phyloP scores from a whole-genome alignment of 2,329 filamentous ascomycete species.

The Calonectria crousiana region DNA sequence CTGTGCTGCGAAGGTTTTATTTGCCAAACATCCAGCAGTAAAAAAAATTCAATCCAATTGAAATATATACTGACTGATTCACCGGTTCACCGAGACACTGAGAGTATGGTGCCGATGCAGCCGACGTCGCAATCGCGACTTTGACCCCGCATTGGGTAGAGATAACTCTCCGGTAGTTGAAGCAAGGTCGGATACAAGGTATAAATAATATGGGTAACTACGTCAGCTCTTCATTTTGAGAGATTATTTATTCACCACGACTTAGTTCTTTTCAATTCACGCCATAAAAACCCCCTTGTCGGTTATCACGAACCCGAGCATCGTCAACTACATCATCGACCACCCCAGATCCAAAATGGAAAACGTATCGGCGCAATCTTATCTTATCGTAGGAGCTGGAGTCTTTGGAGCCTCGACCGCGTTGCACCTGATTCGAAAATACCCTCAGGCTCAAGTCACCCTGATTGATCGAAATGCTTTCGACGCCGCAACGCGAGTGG shows the following conservation, averaged over 20 bases:
- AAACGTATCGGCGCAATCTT: slow-evolving; percentile 47
- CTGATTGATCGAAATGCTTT: slow-evolving; percentile 69
- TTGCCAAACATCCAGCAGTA: no score
- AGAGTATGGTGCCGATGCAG: neutral
- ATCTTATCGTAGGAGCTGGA: slow-evolving; percentile 73
- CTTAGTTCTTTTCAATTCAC: neutral
- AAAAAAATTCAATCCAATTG: neutral
- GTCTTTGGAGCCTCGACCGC: slow-evolving; percentile 76
- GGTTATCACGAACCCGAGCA: no score
- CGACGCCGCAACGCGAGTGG: slow-evolving; percentile 61
- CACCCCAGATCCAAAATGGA: slow-evolving; percentile 30
- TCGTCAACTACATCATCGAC: no score
- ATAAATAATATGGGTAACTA: neutral
- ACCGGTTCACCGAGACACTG: neutral
- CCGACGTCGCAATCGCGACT: neutral
- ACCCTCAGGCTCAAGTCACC: slow-evolving; percentile 63
- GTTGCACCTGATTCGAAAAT: slow-evolving; percentile 68
- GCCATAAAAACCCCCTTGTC: neutral
- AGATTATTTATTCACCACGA: neutral
- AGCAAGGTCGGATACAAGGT: neutral
- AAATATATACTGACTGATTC: neutral
- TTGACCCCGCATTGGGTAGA: neutral
- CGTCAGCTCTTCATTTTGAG: neutral
- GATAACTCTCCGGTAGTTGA: neutral
- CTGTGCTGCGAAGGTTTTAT: no score